Conservation (phyloP, 2,329 filamentous ascomycete species). For the Aspergillus piperis region DNA sequence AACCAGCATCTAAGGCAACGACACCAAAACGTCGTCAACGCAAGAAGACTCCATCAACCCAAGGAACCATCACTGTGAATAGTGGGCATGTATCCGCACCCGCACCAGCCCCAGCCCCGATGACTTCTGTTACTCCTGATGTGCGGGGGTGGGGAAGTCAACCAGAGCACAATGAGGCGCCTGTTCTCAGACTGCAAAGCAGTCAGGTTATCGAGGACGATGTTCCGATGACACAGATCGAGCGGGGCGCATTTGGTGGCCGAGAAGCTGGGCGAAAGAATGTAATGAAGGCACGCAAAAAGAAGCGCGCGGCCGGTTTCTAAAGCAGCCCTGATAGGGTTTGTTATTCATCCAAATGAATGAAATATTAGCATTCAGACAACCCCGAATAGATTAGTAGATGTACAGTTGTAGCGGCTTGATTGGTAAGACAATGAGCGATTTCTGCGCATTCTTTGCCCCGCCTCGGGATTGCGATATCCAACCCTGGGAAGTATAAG, state of each 20-base stretch:
- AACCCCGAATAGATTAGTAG: neutral
- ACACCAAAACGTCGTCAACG: conserved; percentile 27
- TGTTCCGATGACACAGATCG: conserved; percentile 44
- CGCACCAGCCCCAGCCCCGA: conserved; percentile 21
- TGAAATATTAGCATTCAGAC: neutral
- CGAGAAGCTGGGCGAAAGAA: conserved; percentile 33
- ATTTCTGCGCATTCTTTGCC: conserved; percentile 5
- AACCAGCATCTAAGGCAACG: conserved; percentile 13
- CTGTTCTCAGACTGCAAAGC: conserved; percentile 28
- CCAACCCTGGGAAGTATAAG: neutral
- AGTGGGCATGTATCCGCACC: conserved; percentile 13
- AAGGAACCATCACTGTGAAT: conserved; percentile 9
- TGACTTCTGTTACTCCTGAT: conserved; percentile 27
- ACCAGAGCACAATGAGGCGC: conserved; percentile 25
- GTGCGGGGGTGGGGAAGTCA: conserved; percentile 37
- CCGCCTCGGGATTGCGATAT: neutral
- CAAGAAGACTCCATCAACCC: conserved; percentile 27
- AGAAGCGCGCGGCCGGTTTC: conserved; percentile 45
- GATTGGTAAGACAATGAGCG: conserved; percentile 11
- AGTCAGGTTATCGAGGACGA: conserved; percentile 39
- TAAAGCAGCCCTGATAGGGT: conserved; percentile 20
- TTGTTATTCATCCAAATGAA: too few species aligned
- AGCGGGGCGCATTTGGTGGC: conserved; percentile 42
- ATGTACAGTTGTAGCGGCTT: too few species aligned
- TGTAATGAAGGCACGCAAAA: conserved; percentile 38